These are phyloP conservation scores for Oryza glaberrima DNA, from an alignment of 176 grass and related monocot species.

Conservation along the genomic window DNA sequence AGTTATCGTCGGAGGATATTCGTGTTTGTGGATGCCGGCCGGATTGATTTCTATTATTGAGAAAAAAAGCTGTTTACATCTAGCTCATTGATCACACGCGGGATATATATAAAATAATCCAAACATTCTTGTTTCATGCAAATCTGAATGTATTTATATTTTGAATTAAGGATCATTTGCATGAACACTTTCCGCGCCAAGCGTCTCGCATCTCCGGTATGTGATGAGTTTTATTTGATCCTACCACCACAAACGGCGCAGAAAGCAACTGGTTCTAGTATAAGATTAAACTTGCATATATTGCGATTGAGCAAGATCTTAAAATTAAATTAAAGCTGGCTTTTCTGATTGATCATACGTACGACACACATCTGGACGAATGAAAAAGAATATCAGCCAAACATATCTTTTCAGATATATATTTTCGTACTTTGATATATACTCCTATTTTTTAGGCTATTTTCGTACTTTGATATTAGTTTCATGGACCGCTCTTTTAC, in stretches of 20 bases:
- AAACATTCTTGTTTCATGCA: too few relatives aligned
- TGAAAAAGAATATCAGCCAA: not conserved
- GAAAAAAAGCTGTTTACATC: too few relatives aligned
- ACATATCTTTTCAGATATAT: constrained; percentile 25
- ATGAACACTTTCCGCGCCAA: too few relatives aligned
- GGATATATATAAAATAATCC: too few relatives aligned
- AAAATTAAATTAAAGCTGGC: not conserved
- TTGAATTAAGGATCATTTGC: too few relatives aligned
- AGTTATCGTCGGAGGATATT: too few relatives aligned
- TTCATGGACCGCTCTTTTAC: constrained; percentile 18
- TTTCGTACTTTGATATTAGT: constrained; percentile 7
- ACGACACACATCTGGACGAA: not conserved
- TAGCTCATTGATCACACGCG: too few relatives aligned
- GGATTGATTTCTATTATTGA: too few relatives aligned
- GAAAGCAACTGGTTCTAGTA: not conserved
- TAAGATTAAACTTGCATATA: not conserved
- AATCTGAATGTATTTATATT: too few relatives aligned
- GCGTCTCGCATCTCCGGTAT: too few relatives aligned
- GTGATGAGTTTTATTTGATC: not conserved
- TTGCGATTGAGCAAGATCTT: not conserved
- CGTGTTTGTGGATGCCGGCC: too few relatives aligned
- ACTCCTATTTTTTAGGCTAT: not conserved
- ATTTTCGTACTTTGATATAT: constrained; percentile 6
- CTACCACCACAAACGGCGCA: not conserved
- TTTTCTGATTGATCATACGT: constrained; percentile 33